Percentiles rank a stretch among this genome's conserved stretches.
phyloP scores from a whole-genome alignment of 73 alveolate genomes.

The Breviolum minutum region DNA sequence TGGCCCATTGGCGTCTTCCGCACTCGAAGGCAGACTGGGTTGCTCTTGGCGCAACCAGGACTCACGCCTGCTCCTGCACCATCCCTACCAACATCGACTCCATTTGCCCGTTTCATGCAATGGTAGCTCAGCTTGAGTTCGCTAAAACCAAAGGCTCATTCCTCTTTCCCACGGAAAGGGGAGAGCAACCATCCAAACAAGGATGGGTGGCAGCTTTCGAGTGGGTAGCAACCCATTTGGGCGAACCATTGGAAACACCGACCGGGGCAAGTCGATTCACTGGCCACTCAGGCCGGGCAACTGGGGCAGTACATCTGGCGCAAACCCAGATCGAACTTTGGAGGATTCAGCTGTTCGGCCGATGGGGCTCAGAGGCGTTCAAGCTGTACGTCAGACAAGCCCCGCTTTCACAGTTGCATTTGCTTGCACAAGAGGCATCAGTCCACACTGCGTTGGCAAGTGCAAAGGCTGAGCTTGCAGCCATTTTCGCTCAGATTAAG shows the following conservation, averaged over 20 bases:
- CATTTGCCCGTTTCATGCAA: not conserved
- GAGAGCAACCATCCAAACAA: not conserved
- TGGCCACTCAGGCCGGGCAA: not conserved
- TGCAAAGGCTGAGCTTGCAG: too few relatives aligned
- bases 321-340: conserved; percentile 4
- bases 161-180: not conserved
- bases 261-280: not conserved
- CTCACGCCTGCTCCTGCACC: not conserved
- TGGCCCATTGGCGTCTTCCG: not conserved
- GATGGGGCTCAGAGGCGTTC: not conserved
- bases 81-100: too few relatives aligned
- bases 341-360: conserved; percentile 21
- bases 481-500: not conserved
- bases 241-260: not conserved
- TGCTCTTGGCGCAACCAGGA: conserved; percentile 15
- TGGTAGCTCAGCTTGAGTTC: not conserved
- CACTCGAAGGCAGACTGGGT: not conserved
- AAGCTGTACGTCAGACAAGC: not conserved
- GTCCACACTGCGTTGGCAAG: too few relatives aligned
- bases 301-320: not conserved
- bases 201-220: not conserved
- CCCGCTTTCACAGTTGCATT: not conserved
- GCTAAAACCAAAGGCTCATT: not conserved
- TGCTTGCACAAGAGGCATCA: not conserved
- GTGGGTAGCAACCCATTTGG: not conserved